Base-by-base conservation (phyloP, 345 rosid genomes). In the Bruguiera gymnorhiza region DNA sequence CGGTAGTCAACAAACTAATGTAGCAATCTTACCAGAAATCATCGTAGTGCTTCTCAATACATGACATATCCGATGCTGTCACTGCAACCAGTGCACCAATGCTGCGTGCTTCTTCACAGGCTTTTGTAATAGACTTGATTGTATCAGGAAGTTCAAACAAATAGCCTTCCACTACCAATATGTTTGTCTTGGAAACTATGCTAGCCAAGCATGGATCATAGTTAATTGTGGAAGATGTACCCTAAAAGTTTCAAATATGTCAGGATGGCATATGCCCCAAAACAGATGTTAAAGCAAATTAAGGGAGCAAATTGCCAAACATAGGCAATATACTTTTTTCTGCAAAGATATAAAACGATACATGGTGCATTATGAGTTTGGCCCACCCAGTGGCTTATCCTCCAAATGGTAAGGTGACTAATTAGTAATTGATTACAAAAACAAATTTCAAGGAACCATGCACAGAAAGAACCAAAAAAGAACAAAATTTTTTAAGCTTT, bases 71-170 rank as follows among this genome's bases (percentile, higher is more conserved):
- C 8, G 97, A 94, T 66, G 97, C 98, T 30, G 97, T 89, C 56
- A 91, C 84, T 27, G 97, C 98, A 82, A 94, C 86, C 70, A 94
- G 79, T 10, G 89, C 95, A 74, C 97, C 96, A 62, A 71, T 79
- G 65, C 77, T 84, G 61, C 78, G 89, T 46, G 98, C 97, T 84
- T 82, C 97, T 82, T 94, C 90, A 29, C 96, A 94, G 37, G 97
- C 95, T 83, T 83, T 86, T 52, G 83, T 73, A 71, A 91, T 85
- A 72, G 98, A 86, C 73, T 79, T 85, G 60, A 91, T 94, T 3
- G 96, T 91, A 82, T 86, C 95, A 16, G 92, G 95, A 80, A 94
- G 82, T 86, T 91, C 98, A 78, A 94, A 94, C 71, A 94, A 77
- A 84, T 94, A 94, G 30, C 98, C 96, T 84, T 94, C 98, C 73